These are phyloP conservation scores for Diplodia mutila DNA, from an alignment of 2,329 filamentous ascomycete species.

Conservation along the genomic window DNA sequence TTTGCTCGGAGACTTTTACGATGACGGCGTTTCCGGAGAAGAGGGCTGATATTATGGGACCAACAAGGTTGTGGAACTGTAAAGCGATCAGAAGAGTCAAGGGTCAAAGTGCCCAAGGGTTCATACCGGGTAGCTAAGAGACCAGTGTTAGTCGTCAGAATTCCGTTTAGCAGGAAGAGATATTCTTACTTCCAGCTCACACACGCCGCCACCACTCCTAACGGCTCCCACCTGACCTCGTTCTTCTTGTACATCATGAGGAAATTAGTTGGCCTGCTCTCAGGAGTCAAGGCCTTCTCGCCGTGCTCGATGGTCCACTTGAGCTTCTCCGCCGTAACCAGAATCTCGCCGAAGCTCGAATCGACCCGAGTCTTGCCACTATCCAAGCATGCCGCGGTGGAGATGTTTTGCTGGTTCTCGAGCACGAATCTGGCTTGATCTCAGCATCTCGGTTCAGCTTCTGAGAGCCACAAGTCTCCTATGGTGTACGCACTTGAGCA, in stretches of 20 bases:
- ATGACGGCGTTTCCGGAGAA: constrained; percentile 92
- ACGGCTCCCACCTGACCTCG: constrained; percentile 84
- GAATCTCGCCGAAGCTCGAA: constrained; percentile 88
- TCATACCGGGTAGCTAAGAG: constrained; percentile 49
- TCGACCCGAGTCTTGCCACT: constrained; percentile 97
- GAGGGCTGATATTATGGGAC: constrained; percentile 84
- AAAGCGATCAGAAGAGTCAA: constrained; percentile 4
- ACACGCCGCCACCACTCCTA: constrained; percentile 89
- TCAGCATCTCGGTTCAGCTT: neutral
- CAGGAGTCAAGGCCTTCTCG: constrained; percentile 74
- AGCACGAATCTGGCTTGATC: constrained; percentile 65
- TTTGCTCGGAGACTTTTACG: constrained; percentile 94
- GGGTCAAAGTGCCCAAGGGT: neutral
- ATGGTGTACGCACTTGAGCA: constrained; percentile 64
- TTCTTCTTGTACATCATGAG: constrained; percentile 97
- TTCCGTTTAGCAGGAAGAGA: neutral
- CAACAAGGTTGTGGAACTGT: constrained; percentile 92
- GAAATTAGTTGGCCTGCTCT: constrained; percentile 79
- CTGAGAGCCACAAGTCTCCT: neutral
- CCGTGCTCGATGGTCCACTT: constrained; percentile 93
- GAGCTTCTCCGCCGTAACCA: constrained; percentile 92
- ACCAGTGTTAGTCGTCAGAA: constrained; percentile 1
- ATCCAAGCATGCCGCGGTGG: constrained; percentile 82
- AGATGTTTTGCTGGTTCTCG: constrained; percentile 87
- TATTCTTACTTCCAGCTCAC: constrained; percentile 89